These are phyloP conservation scores for Penicillium sp. DNA, from an alignment of 2,329 filamentous ascomycete species.

Conservation along the genomic window DNA sequence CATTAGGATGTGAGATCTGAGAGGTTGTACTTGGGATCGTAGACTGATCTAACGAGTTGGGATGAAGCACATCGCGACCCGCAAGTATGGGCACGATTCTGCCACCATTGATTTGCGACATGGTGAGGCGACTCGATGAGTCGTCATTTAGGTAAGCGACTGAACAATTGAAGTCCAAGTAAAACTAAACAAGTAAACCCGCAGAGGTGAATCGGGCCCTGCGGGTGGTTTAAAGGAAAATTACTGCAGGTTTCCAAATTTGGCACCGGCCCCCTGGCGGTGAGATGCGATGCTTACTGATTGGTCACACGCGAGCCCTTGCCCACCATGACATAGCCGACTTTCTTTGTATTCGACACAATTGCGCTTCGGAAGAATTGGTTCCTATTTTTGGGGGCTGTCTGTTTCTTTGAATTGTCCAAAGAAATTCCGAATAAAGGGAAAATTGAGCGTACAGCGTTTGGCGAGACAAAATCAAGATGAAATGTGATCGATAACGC, in stretches of 20 bases:
- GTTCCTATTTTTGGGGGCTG: not conserved
- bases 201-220: slow-evolving; percentile 25
- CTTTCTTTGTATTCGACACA: slow-evolving; percentile 3
- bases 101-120: slow-evolving; percentile 42
- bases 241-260: slow-evolving; percentile 14
- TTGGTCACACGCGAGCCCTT: slow-evolving; percentile 23
- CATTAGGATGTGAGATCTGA: not conserved
- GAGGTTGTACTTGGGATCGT: slow-evolving; percentile 11
- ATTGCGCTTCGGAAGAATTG: not conserved
- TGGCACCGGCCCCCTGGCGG: slow-evolving; percentile 21
- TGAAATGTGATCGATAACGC: slow-evolving; percentile 25
- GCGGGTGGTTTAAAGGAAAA: slow-evolving; percentile 30
- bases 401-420: not conserved
- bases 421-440: not conserved
- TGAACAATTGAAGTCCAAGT: slow-evolving; percentile 4
- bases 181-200: slow-evolving; percentile 17
- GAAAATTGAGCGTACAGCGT: not conserved
- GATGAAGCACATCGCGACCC: slow-evolving; percentile 25
- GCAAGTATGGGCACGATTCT: slow-evolving; percentile 48
- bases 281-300: slow-evolving; percentile 14
- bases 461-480: not conserved
- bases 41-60: slow-evolving; percentile 13
- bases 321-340: slow-evolving; percentile 25
- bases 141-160: slow-evolving; percentile 34
- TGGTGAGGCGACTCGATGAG: slow-evolving; percentile 36